These are phyloP conservation scores for Collybiopsis luxurians DNA, from an alignment of 768 basidiomycete genomes.

Conservation along the genomic window DNA sequence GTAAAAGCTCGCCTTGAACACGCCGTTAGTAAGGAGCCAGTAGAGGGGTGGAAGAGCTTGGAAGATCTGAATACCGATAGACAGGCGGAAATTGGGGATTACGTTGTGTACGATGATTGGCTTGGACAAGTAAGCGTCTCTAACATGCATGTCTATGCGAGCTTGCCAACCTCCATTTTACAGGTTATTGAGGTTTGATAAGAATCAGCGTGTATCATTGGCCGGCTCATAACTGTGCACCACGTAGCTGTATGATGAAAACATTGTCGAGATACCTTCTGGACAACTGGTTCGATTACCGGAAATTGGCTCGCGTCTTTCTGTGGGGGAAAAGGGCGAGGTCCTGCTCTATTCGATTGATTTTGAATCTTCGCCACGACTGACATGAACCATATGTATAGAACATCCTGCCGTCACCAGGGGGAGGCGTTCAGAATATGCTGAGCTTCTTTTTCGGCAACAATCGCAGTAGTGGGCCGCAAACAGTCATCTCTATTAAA, in stretches of 20 bases:
- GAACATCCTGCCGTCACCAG: constrained; percentile 65
- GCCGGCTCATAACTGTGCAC: constrained; percentile 4
- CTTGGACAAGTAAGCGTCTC: constrained; percentile 72
- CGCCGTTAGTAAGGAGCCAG: constrained; percentile 57
- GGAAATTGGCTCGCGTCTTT: constrained; percentile 73
- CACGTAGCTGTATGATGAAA: constrained; percentile 78
- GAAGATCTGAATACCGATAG: constrained; percentile 55
- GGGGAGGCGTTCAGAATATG: constrained; percentile 40
- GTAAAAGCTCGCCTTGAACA: constrained; percentile 72
- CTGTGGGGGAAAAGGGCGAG: constrained; percentile 72
- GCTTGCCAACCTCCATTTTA: no score
- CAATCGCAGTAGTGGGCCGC: constrained; percentile 40
- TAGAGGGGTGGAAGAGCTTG: constrained; percentile 62
- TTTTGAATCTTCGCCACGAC: not conserved
- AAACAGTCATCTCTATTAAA: constrained; percentile 68
- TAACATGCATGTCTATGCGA: constrained; percentile 5
- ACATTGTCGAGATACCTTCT: constrained; percentile 64
- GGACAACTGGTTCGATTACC: constrained; percentile 69
- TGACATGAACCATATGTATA: constrained; percentile 26
- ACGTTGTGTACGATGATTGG: constrained; percentile 83
- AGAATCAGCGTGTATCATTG: constrained; percentile 6
- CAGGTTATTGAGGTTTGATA: constrained; percentile 71
- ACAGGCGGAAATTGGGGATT: constrained; percentile 75
- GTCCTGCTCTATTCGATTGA: constrained; percentile 37
- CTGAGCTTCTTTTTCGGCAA: constrained; percentile 45